Evolutionary conservation across 805 yeast genomes (phyloP).

Genomic region (Candida insectalens): DNA sequence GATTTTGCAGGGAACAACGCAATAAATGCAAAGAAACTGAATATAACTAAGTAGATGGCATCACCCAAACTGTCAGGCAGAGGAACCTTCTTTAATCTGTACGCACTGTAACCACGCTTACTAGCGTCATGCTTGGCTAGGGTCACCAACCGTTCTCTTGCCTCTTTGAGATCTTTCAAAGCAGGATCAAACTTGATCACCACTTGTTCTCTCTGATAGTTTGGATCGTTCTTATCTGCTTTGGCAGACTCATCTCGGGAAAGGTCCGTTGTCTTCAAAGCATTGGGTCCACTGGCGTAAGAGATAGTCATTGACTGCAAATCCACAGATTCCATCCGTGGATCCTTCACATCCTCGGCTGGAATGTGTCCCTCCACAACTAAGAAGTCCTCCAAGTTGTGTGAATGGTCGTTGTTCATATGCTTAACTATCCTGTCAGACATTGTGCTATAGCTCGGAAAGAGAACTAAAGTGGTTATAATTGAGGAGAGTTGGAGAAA

Average conservation of each 20-base stretch:
- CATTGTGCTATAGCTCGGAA: not conserved
- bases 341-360: constrained; percentile 16
- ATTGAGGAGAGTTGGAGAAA: not conserved
- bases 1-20: constrained; percentile 7
- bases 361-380: constrained; percentile 39
- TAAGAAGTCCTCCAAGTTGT: constrained; percentile 66
- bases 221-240: constrained; percentile 26
- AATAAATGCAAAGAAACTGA: constrained; percentile 3
- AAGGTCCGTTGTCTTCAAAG: not conserved
- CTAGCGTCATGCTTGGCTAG: constrained; percentile 73
- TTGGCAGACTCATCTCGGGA: not conserved
- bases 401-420: constrained; percentile 71
- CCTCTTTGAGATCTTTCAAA: constrained; percentile 31
- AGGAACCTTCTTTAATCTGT: constrained; percentile 12
- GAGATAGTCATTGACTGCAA: constrained; percentile 33
- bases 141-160: constrained; percentile 43
- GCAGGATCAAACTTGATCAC: constrained; percentile 45
- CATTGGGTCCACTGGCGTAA: constrained; percentile 8
- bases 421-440: constrained; percentile 41
- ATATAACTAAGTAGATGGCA: constrained; percentile 18
- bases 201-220: constrained; percentile 20
- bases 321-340: constrained; percentile 37
- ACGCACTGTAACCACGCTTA: constrained; percentile 48
- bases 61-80: constrained; percentile 30
- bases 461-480: not conserved